Conservation (phyloP, 2,329 filamentous ascomycete species). For the Lasiodiplodia gonubiensis region DNA sequence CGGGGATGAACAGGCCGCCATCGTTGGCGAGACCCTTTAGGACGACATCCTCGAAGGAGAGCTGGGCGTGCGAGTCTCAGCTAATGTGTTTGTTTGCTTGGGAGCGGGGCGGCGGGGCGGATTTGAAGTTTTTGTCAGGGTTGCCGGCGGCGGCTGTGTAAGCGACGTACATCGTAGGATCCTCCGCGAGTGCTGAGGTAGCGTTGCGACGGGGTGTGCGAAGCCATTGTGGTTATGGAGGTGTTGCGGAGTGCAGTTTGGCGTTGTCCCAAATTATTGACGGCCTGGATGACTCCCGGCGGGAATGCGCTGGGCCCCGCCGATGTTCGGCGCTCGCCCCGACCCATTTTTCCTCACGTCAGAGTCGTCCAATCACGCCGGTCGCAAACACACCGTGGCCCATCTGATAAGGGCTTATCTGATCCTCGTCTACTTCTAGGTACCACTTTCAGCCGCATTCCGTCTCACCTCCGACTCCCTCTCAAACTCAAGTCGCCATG, state of each 20-base stretch:
- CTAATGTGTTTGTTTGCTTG: slow-evolving; percentile 19
- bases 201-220: slow-evolving; percentile 61
- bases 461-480: not conserved
- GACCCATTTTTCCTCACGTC: slow-evolving; percentile 13
- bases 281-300: slow-evolving; percentile 5
- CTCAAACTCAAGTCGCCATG: slow-evolving; percentile 18
- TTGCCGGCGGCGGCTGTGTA: not conserved
- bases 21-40: slow-evolving; percentile 87
- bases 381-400: not conserved
- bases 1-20: slow-evolving; percentile 87
- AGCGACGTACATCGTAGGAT: slow-evolving; percentile 60
- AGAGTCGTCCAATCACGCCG: slow-evolving; percentile 21
- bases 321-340: slow-evolving; percentile 14
- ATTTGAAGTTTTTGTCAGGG: slow-evolving; percentile 13
- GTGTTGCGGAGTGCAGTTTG: not conserved
- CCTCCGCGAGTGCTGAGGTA: slow-evolving; percentile 69
- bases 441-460: not conserved
- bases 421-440: not conserved
- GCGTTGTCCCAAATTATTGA: slow-evolving; percentile 1
- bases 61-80: slow-evolving; percentile 52
- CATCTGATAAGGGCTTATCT: slow-evolving; percentile 12
- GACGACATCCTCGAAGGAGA: slow-evolving; percentile 90
- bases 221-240: slow-evolving; percentile 42
- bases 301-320: slow-evolving; percentile 7
- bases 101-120: slow-evolving; percentile 36